Percentiles rank a stretch among this genome's conserved stretches.
Evolutionary conservation across 495 filamentous ascomycete species (phyloP).

Genomic region (Xylaria curta): DNA sequence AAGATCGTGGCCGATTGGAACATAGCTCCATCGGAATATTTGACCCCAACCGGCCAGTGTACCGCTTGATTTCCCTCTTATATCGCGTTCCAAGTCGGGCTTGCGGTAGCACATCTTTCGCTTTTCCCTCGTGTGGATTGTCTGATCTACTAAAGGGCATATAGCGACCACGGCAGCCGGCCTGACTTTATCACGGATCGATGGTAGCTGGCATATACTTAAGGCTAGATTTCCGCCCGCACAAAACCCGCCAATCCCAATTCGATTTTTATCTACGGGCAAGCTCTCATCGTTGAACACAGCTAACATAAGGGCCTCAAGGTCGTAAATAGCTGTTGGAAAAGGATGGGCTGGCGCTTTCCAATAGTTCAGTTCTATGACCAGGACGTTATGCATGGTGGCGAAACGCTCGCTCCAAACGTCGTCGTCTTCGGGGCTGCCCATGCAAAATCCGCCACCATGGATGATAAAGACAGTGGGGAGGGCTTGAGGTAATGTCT

Average conservation of each 20-base stretch:
- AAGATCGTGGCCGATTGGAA: not conserved
- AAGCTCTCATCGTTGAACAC: not conserved
- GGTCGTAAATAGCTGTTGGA: not conserved
- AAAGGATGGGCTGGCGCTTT: constrained; percentile 1
- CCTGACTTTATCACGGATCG: constrained; percentile 27
- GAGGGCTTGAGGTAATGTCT: constrained; percentile 33
- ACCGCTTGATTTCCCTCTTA: constrained; percentile 27
- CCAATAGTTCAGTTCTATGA: not conserved
- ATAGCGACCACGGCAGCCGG: constrained; percentile 42
- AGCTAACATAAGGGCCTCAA: not conserved
- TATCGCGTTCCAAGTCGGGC: constrained; percentile 35
- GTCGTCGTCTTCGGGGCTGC: constrained; percentile 21
- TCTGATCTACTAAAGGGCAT: constrained; percentile 44
- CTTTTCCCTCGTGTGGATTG: constrained; percentile 28
- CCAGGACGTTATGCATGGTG: not conserved
- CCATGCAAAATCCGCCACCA: constrained; percentile 51
- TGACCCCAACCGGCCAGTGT: not conserved
- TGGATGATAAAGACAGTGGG: constrained; percentile 48
- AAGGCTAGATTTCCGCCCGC: constrained; percentile 39
- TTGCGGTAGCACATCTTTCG: constrained; percentile 41
- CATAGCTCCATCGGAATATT: not conserved
- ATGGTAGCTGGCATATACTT: constrained; percentile 37
- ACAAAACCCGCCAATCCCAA: not conserved
- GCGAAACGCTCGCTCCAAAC: constrained; percentile 33
- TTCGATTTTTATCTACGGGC: not conserved